Conservation (phyloP, 2,329 filamentous ascomycete species). For the Parasarocladium wereldwijsianum region DNA sequence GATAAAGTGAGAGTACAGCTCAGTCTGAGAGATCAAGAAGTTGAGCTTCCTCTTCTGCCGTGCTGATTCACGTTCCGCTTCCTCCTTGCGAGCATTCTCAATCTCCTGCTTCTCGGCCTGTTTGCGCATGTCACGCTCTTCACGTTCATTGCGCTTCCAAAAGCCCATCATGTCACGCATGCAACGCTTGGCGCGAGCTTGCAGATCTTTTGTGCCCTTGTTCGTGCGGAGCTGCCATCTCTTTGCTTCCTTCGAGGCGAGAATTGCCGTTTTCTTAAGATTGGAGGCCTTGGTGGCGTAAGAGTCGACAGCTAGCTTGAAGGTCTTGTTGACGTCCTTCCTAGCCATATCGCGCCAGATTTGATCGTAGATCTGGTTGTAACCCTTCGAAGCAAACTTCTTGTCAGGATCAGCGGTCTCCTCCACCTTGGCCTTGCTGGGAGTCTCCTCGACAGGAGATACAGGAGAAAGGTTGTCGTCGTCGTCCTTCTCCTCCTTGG, state of each 20-base stretch:
- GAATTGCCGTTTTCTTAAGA: conserved; percentile 88
- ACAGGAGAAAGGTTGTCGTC: too few relatives aligned
- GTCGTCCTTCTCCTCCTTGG: conserved; percentile 24
- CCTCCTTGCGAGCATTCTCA: conserved; percentile 89
- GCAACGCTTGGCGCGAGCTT: conserved; percentile 89
- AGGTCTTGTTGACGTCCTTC: conserved; percentile 87
- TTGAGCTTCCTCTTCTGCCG: conserved; percentile 98
- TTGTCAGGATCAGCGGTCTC: conserved; percentile 41
- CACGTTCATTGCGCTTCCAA: conserved; percentile 97
- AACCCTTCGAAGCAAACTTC: conserved; percentile 75
- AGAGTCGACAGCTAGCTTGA: conserved; percentile 74
- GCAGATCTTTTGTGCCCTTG: conserved; percentile 95
- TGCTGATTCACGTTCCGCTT: conserved; percentile 93
- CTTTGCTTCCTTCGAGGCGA: conserved; percentile 93
- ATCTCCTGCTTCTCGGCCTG: conserved; percentile 91
- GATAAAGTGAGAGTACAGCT: conserved; percentile 98
- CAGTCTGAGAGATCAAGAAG: conserved; percentile 97
- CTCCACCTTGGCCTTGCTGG: conserved; percentile 32
- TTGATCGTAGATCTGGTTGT: conserved; percentile 93
- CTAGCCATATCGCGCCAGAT: conserved; percentile 91
- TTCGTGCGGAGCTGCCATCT: conserved; percentile 96
- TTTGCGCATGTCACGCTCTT: conserved; percentile 88
- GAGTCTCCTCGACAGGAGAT: too few relatives aligned
- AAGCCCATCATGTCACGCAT: conserved; percentile 99
- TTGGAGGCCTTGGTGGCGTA: conserved; percentile 85